Evolutionary conservation across 1,284 basidiomycete species (phyloP).

Genomic region (Ceratobasidium sp.): DNA sequence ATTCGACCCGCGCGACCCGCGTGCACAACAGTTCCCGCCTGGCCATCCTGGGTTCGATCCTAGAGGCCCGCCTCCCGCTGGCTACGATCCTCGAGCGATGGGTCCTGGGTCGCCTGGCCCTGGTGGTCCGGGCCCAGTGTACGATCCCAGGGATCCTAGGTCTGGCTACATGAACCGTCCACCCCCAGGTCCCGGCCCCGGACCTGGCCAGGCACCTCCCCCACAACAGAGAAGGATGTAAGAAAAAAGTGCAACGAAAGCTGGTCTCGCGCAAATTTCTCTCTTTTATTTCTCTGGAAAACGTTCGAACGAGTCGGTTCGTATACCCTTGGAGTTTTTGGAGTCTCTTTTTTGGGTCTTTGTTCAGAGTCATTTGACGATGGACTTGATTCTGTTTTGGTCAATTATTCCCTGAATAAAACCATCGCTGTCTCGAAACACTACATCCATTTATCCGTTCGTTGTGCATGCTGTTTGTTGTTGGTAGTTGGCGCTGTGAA

Average conservation of each 20-base stretch:
- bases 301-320: not conserved
- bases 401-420: too few species aligned
- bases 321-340: conserved; percentile 14
- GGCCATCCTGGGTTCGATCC: conserved; percentile 37
- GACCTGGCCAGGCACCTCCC: not conserved
- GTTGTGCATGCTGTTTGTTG: conserved; percentile 20
- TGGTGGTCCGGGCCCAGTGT: not conserved
- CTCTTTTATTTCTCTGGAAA: conserved; percentile 4
- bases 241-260: not conserved
- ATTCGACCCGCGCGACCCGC: conserved; percentile 33
- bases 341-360: conserved; percentile 15
- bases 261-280: conserved; percentile 4
- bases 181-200: conserved; percentile 11
- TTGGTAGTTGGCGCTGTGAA: conserved; percentile 25
- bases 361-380: not conserved
- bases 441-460: conserved; percentile 17
- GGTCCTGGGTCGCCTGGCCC: not conserved
- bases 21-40: conserved; percentile 19
- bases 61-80: conserved; percentile 37
- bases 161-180: conserved; percentile 25
- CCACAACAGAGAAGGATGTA: conserved; percentile 19
- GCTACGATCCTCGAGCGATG: conserved; percentile 12
- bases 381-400: not conserved
- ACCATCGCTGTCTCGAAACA: too few species aligned
- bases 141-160: conserved; percentile 27